phyloP scores from a whole-genome alignment of 2,329 filamentous ascomycete genomes.

The Cladosporium colombiae region DNA sequence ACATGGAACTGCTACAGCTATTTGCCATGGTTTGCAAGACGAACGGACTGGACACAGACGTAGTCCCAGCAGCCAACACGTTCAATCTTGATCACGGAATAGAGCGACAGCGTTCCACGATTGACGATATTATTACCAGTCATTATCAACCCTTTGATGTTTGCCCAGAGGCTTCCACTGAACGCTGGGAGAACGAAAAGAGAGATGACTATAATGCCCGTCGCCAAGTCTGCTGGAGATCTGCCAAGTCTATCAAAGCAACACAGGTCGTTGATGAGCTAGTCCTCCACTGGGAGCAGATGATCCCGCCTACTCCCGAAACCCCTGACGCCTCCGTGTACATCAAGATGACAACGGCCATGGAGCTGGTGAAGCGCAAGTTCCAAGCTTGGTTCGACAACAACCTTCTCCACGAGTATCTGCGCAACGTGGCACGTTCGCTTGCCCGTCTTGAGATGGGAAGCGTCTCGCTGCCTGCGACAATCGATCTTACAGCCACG shows the following conservation, averaged over 20 bases:
- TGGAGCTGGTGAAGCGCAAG: conserved; percentile 1
- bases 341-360: not conserved
- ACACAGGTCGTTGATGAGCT: not conserved
- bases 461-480: no score
- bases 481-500: no score
- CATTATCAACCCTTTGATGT: no score
- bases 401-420: conserved; percentile 21
- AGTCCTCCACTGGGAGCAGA: not conserved
- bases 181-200: no score
- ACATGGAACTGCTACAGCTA: conserved; percentile 46
- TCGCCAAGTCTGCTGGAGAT: no score
- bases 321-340: not conserved
- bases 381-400: conserved; percentile 28
- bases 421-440: not conserved
- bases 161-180: no score
- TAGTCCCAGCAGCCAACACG: conserved; percentile 36
- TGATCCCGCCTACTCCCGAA: not conserved
- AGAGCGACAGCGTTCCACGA: no score
- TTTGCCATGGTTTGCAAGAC: conserved; percentile 45
- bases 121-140: no score
- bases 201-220: no score
- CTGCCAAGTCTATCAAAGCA: no score
- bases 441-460: no score
- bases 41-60: conserved; percentile 35
- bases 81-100: not conserved